These are phyloP conservation scores for Aureobasidium lini DNA, from an alignment of 2,329 filamentous ascomycete species.

Conservation along the genomic window DNA sequence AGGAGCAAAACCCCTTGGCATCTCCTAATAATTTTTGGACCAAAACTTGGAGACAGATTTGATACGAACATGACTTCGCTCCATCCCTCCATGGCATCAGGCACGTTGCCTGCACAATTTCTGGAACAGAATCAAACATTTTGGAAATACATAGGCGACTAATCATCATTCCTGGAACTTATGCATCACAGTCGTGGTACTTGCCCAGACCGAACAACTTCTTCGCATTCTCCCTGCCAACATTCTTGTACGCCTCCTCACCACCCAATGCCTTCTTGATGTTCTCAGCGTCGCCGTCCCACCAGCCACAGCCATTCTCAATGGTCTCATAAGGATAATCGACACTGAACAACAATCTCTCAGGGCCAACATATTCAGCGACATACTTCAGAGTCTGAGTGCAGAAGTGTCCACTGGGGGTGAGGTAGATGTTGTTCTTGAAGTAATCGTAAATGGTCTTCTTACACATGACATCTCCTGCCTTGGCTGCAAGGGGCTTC, in stretches of 20 bases:
- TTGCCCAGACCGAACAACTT: conserved; percentile 23
- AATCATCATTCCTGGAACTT: too few species aligned
- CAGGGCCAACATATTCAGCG: conserved; percentile 38
- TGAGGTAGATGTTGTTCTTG: conserved; percentile 49
- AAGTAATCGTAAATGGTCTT: conserved; percentile 47
- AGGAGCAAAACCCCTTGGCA: too few species aligned
- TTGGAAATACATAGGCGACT: too few species aligned
- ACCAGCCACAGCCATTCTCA: conserved; percentile 25
- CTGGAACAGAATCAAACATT: too few species aligned
- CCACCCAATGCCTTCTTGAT: not conserved
- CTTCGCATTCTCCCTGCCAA: conserved; percentile 26
- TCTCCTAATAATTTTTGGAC: too few species aligned
- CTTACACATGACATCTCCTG: conserved; percentile 35
- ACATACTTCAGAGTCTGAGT: conserved; percentile 46
- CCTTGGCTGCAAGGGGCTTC: conserved; percentile 34
- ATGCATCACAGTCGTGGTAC: not conserved
- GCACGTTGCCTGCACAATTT: too few species aligned
- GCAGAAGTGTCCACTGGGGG: conserved; percentile 50
- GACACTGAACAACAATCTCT: conserved; percentile 24
- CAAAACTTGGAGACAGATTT: too few species aligned
- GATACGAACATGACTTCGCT: too few species aligned
- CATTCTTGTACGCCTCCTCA: conserved; percentile 18
- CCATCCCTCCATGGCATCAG: too few species aligned
- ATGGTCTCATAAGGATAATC: conserved; percentile 27
- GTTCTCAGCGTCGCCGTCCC: conserved; percentile 16